These are phyloP conservation scores for Diaporthe citriasiana DNA, from an alignment of 2,329 filamentous ascomycete species.

Conservation along the genomic window DNA sequence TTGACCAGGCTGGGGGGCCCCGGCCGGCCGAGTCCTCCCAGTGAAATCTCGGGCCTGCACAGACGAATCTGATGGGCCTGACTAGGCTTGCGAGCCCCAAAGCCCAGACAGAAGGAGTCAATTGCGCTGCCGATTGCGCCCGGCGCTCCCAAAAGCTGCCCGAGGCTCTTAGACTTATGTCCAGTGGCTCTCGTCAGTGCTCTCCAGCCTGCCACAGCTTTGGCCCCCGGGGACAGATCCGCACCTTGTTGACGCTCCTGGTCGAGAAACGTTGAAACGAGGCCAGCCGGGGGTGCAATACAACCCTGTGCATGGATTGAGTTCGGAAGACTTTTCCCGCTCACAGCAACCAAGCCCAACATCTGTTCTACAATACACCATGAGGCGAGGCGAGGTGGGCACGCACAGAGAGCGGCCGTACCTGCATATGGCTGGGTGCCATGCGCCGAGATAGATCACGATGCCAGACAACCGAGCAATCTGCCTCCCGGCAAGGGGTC, in stretches of 20 bases:
- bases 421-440: slow-evolving; percentile 34
- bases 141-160: neutral
- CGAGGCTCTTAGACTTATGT: neutral
- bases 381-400: slow-evolving; percentile 2
- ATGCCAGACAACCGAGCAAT: slow-evolving; percentile 12
- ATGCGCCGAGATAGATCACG: slow-evolving; percentile 18
- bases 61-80: slow-evolving; percentile 10
- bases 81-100: slow-evolving; percentile 15
- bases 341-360: slow-evolving; percentile 6
- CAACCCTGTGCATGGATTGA: slow-evolving; percentile 30
- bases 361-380: no score
- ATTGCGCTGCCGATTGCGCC: slow-evolving; percentile 32
- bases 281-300: slow-evolving; percentile 13
- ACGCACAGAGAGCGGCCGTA: slow-evolving; percentile 32
- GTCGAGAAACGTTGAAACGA: slow-evolving; percentile 24
- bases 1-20: slow-evolving; percentile 2
- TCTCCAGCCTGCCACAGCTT: slow-evolving; percentile 26
- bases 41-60: slow-evolving; percentile 10
- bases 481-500: neutral
- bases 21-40: neutral
- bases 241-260: slow-evolving; percentile 2
- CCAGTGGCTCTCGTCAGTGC: slow-evolving; percentile 25
- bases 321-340: slow-evolving; percentile 34
- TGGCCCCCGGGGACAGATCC: slow-evolving; percentile 21
- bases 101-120: neutral